phyloP scores from a whole-genome alignment of 768 basidiomycete species.

The Tremella mesenterica region DNA sequence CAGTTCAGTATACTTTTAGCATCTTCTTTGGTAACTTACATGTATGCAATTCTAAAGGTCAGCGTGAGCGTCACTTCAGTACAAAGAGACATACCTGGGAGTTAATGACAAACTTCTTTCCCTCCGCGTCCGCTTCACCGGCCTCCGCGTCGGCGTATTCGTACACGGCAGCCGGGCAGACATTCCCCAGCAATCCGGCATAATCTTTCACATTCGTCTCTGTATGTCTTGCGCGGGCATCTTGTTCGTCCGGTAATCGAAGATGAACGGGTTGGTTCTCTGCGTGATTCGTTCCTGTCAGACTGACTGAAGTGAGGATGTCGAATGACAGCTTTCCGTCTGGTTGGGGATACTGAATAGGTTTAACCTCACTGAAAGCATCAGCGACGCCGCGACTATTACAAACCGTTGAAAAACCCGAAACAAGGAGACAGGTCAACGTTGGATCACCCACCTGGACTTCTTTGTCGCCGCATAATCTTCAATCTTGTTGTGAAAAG shows the following conservation, averaged over 20 bases:
- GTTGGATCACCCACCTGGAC: conserved; percentile 51
- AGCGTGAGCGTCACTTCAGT: no score
- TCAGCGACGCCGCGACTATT: conserved; percentile 3
- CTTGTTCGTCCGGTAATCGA: conserved; percentile 55
- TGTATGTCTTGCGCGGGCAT: conserved; percentile 59
- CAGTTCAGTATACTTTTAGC: background rate
- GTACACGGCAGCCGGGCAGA: conserved; percentile 92
- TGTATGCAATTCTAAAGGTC: conserved; percentile 45
- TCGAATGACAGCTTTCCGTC: conserved; percentile 88
- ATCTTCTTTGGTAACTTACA: conserved; percentile 56
- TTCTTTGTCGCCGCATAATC: conserved; percentile 65
- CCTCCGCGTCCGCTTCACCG: conserved; percentile 56
- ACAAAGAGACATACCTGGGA: no score
- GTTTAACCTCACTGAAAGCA: conserved; percentile 51
- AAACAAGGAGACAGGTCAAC: no score
- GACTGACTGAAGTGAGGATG: conserved; percentile 74
- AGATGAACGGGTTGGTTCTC: conserved; percentile 92
- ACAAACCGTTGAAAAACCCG: no score
- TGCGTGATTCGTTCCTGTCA: conserved; percentile 93
- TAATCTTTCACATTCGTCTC: conserved; percentile 62
- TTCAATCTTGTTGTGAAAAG: conserved; percentile 59
- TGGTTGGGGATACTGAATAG: conserved; percentile 76
- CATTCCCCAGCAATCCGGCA: conserved; percentile 76
- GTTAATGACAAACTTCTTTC: conserved; percentile 89
- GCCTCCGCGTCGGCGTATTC: conserved; percentile 76